Evolutionary conservation across 208 protist species (phyloP).

Genomic region (Porcisia deanei): DNA sequence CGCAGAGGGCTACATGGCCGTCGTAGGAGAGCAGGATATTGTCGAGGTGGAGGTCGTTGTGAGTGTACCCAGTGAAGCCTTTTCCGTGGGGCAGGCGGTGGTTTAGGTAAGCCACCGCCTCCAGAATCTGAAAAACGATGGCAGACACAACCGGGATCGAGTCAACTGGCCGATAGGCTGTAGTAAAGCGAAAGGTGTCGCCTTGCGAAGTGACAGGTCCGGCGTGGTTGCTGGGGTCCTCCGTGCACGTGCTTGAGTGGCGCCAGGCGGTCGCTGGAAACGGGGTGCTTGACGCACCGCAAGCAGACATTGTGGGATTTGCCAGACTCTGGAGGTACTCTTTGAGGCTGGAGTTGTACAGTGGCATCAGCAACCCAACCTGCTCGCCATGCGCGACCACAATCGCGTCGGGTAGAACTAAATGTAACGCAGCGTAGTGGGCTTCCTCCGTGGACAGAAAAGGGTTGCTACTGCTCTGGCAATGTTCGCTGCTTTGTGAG

Average conservation of each 20-base stretch:
- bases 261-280: neutral
- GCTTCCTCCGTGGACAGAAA: slow-evolving; percentile 21
- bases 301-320: neutral
- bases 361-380: slow-evolving; percentile 71
- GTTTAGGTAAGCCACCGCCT: slow-evolving; percentile 55
- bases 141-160: slow-evolving; percentile 44
- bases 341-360: slow-evolving; percentile 72
- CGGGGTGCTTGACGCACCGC: neutral
- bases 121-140: slow-evolving; percentile 70
- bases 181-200: neutral
- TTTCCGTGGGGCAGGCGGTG: slow-evolving; percentile 54
- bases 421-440: slow-evolving; percentile 35
- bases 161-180: slow-evolving; percentile 46
- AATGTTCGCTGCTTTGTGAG: slow-evolving; percentile 12
- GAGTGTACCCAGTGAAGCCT: slow-evolving; percentile 57
- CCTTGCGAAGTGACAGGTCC: neutral
- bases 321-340: slow-evolving; percentile 42
- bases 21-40: slow-evolving; percentile 64
- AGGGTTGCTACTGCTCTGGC: slow-evolving; percentile 15
- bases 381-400: slow-evolving; percentile 33
- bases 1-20: slow-evolving; percentile 69
- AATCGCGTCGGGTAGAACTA: slow-evolving; percentile 69
- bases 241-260: neutral
- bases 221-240: slow-evolving; percentile 2
- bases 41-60: slow-evolving; percentile 87